Evolutionary conservation across 768 basidiomycete species (phyloP).

Genomic region (Leccinum uliginosum): DNA sequence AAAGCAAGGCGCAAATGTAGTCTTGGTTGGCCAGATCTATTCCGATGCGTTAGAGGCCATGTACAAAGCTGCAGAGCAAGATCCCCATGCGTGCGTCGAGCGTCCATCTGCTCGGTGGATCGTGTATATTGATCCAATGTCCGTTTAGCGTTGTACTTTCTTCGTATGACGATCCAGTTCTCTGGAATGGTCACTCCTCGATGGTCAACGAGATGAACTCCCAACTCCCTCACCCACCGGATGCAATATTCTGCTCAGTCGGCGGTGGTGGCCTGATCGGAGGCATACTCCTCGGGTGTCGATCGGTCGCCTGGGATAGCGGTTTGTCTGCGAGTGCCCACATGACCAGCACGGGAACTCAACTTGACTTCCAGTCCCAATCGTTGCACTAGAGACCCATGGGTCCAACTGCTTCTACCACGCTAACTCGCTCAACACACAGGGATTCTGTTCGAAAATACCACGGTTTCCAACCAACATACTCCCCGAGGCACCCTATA

Average conservation of each 20-base stretch:
- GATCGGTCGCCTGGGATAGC: slow-evolving; percentile 60
- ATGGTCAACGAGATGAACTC: slow-evolving; percentile 60
- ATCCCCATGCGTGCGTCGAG: slow-evolving; percentile 50
- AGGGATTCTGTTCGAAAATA: slow-evolving; percentile 29
- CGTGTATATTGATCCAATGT: neutral
- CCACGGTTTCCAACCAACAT: slow-evolving; percentile 30
- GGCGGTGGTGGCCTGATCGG: slow-evolving; percentile 72
- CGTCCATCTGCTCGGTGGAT: neutral
- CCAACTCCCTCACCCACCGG: slow-evolving; percentile 54
- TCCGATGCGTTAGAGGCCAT: slow-evolving; percentile 54
- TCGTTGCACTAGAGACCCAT: slow-evolving; percentile 65
- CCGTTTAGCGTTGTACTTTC: slow-evolving; percentile 57
- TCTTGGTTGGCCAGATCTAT: slow-evolving; percentile 56
- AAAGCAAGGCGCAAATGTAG: slow-evolving; percentile 52
- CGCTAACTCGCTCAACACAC: slow-evolving; percentile 56
- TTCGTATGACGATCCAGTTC: slow-evolving; percentile 61
- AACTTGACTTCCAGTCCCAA: slow-evolving; percentile 44
- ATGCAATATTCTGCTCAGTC: slow-evolving; percentile 74
- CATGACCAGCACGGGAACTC: neutral
- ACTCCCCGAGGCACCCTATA: slow-evolving; percentile 30
- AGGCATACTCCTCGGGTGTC: slow-evolving; percentile 68
- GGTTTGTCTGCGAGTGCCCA: slow-evolving; percentile 39
- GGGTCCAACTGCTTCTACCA: slow-evolving; percentile 75
- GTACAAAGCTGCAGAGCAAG: slow-evolving; percentile 37
- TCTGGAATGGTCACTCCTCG: slow-evolving; percentile 79